Evolutionary conservation across 2,329 filamentous ascomycete species (phyloP).

Genomic region (Anisogramma anomala): DNA sequence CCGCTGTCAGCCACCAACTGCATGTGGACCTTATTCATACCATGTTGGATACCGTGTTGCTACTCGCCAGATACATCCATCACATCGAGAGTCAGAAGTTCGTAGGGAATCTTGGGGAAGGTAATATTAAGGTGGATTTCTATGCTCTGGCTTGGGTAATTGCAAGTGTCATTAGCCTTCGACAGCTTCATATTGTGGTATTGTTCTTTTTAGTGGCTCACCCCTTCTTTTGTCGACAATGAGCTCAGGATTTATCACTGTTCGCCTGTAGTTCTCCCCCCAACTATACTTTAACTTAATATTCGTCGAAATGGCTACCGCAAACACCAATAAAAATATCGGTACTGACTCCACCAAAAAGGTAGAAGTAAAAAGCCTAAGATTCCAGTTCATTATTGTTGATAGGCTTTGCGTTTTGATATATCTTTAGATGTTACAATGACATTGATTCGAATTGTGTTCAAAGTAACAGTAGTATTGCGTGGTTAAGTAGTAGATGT

Average conservation of each 20-base stretch:
- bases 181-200: neutral
- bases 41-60: slow-evolving; percentile 86
- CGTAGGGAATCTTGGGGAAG: slow-evolving; percentile 87
- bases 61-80: slow-evolving; percentile 99
- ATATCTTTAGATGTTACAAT: no score
- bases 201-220: slow-evolving; percentile 29
- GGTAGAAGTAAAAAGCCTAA: no score
- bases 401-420: no score
- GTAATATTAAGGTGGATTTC: slow-evolving; percentile 97
- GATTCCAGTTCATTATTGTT: no score
- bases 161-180: slow-evolving; percentile 13
- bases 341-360: no score
- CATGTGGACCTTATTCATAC: slow-evolving; percentile 82
- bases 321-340: no score
- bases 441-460: no score
- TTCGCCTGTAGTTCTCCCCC: slow-evolving; percentile 78
- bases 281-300: no score
- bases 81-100: slow-evolving; percentile 89
- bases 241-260: slow-evolving; percentile 81
- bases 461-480: no score
- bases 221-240: slow-evolving; percentile 95
- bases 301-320: no score
- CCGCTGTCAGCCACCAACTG: slow-evolving; percentile 62
- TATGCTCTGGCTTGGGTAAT: slow-evolving; percentile 74
- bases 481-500: no score